Percentiles rank a stretch among this genome's conserved stretches.
Conservation (phyloP, 2,329 filamentous ascomycete genomes). For the Exserohilum rostratum region DNA sequence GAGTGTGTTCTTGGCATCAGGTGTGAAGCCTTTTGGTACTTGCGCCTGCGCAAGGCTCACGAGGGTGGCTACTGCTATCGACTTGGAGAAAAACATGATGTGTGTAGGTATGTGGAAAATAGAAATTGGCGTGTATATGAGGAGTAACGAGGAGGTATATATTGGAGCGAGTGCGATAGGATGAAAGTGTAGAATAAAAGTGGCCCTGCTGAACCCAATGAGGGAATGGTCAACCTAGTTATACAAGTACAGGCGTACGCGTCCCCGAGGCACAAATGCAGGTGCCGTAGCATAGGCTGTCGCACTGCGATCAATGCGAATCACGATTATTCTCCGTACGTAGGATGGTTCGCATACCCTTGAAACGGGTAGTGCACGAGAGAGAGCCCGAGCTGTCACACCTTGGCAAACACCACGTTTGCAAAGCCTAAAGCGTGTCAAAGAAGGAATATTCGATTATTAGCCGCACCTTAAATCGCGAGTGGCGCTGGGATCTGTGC, state of each 20-base stretch:
- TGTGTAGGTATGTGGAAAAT: background rate
- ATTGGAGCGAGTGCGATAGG: background rate
- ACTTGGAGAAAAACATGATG: constrained; percentile 34
- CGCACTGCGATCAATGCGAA: constrained; percentile 24
- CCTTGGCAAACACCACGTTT: constrained; percentile 28
- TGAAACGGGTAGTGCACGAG: constrained; percentile 43
- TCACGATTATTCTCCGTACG: constrained; percentile 21
- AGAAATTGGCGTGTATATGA: background rate
- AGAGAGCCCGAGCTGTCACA: constrained; percentile 22
- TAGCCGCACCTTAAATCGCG: background rate
- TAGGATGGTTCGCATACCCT: constrained; percentile 16
- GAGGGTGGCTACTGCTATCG: constrained; percentile 31
- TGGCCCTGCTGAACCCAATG: background rate
- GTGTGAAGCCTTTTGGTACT: constrained; percentile 40
- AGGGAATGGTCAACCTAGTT: constrained; percentile 18
- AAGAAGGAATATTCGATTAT: background rate
- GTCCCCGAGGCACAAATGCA: constrained; percentile 23
- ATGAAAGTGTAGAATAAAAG: background rate
- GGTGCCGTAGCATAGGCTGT: constrained; percentile 27
- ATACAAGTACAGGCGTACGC: constrained; percentile 24
- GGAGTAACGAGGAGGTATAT: too few relatives aligned
- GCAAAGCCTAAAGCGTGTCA: constrained; percentile 18
- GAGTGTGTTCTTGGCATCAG: constrained; percentile 33
- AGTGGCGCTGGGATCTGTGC: background rate
- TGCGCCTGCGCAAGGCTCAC: constrained; percentile 39